phyloP scores from a whole-genome alignment of 202 grass and related monocot genomes.

The Tripidium arundinaceum region DNA sequence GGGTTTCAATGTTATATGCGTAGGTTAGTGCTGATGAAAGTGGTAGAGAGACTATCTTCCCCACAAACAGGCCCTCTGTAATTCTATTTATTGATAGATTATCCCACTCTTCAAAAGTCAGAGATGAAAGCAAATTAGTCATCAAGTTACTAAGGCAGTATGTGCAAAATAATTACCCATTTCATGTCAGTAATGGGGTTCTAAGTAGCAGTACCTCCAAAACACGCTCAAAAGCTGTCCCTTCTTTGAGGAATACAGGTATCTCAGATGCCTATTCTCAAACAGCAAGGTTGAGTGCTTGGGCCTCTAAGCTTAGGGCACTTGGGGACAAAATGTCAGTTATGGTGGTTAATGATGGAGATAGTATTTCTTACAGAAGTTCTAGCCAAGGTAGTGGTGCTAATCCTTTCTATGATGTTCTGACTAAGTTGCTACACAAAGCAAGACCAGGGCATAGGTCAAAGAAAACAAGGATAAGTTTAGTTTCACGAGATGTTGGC shows the following conservation, averaged over 20 bases:
- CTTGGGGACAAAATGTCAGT: conserved; percentile 73
- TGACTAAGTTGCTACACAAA: conserved; percentile 68
- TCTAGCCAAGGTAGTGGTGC: conserved; percentile 27
- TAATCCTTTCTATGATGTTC: conserved; percentile 61
- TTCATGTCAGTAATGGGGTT: conserved; percentile 25
- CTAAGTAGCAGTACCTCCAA: conserved; percentile 27
- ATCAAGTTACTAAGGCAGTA: conserved; percentile 77
- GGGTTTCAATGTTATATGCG: conserved; percentile 35
- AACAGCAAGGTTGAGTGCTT: conserved; percentile 44
- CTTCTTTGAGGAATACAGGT: conserved; percentile 48
- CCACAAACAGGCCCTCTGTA: conserved; percentile 62
- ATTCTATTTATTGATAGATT: conserved; percentile 89
- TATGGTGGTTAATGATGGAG: conserved; percentile 72
- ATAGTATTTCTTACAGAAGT: conserved; percentile 52
- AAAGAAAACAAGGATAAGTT: conserved; percentile 69
- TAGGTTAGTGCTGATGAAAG: conserved; percentile 64
- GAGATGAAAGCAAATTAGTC: conserved; percentile 74
- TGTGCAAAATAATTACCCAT: conserved; percentile 57
- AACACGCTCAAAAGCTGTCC: conserved; percentile 28
- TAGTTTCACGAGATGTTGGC: conserved; percentile 64
- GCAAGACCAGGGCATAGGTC: conserved; percentile 43
- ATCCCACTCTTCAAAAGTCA: conserved; percentile 59
- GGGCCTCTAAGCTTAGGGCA: conserved; percentile 54
- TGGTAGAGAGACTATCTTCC: conserved; percentile 59
- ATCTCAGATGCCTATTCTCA: conserved; percentile 31